Base-by-base conservation (phyloP, 2,329 filamentous ascomycete species). In the Fusarium haematococcum region DNA sequence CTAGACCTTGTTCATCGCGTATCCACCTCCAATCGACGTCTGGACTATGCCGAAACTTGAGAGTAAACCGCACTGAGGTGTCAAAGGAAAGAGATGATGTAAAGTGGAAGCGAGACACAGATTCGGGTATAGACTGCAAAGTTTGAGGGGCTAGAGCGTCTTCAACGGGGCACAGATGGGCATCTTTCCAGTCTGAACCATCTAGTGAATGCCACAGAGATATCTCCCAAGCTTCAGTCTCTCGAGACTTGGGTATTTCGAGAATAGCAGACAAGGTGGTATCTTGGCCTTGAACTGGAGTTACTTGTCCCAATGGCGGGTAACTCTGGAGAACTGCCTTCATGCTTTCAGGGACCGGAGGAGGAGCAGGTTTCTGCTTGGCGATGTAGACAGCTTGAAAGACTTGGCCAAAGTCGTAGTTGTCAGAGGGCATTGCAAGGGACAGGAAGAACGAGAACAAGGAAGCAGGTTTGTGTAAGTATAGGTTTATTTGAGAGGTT, bases 271-370 rank as follows among this genome's bases (percentile, higher is more conserved):
- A 91, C 75, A 98, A 92, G 1, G 81, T 80, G 43, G 93, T 85
- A 78, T 88, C 75, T 3, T 79, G 78, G 23, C 80, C 79, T 30
- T 85, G 82, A 23, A 94, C 79, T 58, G 89, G 86, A 2, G 94
- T 95, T 27, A 93, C 88, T 80, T 95, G 93, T 2, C 92, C 94
- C 61, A 98, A 83, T 1, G 94, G 90, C 14, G 95, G 95, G 78
- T 91, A 92, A 69, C 86, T 87, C 25, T 85, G 85, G 20, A 89
- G 74, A 14, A 79, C 76, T 39, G 81, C 79, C 8, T 81, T 81
- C 83, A 86, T 86, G 2, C 69, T 72, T 62, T 80, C 77, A 45
- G 76, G 6, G 54, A 80, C 65, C 33, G 71, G 62, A 30, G 69
- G 65, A 30, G 80, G 80, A 43, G 79, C 69, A 37, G 77, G 73